Evolutionary conservation across 768 basidiomycete species (phyloP).

Genomic region (Suillus alpinus): DNA sequence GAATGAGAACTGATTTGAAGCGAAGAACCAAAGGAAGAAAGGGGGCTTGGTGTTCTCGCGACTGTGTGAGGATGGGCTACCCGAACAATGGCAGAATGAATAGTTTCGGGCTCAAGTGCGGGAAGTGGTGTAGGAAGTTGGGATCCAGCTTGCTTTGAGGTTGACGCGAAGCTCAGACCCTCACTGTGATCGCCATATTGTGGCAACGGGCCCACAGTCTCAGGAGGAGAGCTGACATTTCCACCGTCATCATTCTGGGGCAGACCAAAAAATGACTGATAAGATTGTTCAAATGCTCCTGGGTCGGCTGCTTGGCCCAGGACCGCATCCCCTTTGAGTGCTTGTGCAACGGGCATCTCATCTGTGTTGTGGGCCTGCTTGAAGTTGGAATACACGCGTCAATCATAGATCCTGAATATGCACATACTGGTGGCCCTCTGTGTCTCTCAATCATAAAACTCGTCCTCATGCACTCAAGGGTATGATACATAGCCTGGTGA

Average conservation of each 20-base stretch:
- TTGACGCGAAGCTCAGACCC: not conserved
- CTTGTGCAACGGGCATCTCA: not conserved
- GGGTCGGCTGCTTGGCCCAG: not conserved
- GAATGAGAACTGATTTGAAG: not conserved
- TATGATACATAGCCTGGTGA: constrained; percentile 27
- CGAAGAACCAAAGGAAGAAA: not conserved
- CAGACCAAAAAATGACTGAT: not conserved
- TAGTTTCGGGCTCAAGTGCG: not conserved
- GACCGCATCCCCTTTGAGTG: not conserved
- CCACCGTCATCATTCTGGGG: not conserved
- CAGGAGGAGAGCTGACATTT: not conserved
- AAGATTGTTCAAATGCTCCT: not conserved
- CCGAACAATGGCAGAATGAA: not conserved
- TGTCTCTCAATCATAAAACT: constrained; percentile 9
- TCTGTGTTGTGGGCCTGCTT: not conserved
- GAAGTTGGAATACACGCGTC: not conserved
- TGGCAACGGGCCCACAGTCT: not conserved
- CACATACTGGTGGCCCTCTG: constrained; percentile 9
- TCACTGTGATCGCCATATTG: not conserved
- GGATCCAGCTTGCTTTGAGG: not conserved
- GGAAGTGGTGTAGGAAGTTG: not conserved
- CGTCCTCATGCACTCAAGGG: constrained; percentile 19
- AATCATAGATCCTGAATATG: not conserved
- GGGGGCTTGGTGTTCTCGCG: not conserved
- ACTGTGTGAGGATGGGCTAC: not conserved